phyloP scores from a whole-genome alignment of 1,139 yeast species.

The Barnettozyma hawaiiensis region DNA sequence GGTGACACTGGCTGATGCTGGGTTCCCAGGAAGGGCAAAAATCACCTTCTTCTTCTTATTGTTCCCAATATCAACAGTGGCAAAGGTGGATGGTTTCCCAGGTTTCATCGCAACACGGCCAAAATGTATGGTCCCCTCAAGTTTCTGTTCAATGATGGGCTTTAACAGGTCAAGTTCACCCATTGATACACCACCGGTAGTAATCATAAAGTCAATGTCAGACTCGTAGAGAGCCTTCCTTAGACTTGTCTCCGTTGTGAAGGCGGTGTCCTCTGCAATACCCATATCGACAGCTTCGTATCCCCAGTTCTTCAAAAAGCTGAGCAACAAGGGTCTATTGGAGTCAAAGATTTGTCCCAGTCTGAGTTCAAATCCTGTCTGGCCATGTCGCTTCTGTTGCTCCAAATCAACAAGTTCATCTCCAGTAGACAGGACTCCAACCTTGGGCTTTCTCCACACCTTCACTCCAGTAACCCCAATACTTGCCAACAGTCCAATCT shows the following conservation, averaged over 20 bases:
- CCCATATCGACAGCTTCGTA: conserved; percentile 37
- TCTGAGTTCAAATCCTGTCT: conserved; percentile 16
- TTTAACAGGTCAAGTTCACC: conserved; percentile 46
- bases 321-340: conserved; percentile 40
- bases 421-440: conserved; percentile 46
- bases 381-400: no score
- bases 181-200: conserved; percentile 54
- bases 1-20: conserved; percentile 46
- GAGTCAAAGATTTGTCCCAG: conserved; percentile 44
- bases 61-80: conserved; percentile 30
- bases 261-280: conserved; percentile 34
- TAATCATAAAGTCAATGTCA: conserved; percentile 37
- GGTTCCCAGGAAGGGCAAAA: conserved; percentile 49
- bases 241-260: conserved; percentile 25
- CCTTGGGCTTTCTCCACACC: conserved; percentile 36
- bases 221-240: conserved; percentile 24
- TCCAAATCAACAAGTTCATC: conserved; percentile 39
- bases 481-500: conserved; percentile 41
- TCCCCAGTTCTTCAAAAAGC: conserved; percentile 31
- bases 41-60: conserved; percentile 26
- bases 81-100: conserved; percentile 51
- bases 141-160: conserved; percentile 37
- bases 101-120: conserved; percentile 52
- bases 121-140: conserved; percentile 42
- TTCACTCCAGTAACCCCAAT: conserved; percentile 34